These are phyloP conservation scores for Pleurotus sapidus DNA, from an alignment of 768 basidiomycete species.

Conservation along the genomic window DNA sequence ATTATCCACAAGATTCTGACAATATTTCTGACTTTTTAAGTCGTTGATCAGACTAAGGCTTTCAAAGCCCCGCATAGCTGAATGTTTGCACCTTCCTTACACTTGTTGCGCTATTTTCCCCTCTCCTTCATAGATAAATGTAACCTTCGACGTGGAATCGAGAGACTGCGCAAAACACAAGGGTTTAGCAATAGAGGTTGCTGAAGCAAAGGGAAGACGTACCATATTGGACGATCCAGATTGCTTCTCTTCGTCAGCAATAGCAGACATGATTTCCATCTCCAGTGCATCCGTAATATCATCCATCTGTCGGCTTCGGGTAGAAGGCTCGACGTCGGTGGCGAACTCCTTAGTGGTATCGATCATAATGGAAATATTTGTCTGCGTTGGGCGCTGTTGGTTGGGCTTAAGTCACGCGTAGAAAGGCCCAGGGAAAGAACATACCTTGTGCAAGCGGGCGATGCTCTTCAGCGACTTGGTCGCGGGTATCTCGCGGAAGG, in stretches of 20 bases:
- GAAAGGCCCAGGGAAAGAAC: neutral
- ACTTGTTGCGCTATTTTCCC: too few relatives aligned
- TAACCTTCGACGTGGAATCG: too few relatives aligned
- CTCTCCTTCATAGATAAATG: too few relatives aligned
- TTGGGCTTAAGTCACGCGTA: neutral
- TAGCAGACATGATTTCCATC: neutral
- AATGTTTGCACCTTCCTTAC: too few relatives aligned
- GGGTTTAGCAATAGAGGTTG: too few relatives aligned
- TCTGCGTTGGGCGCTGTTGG: slow-evolving; percentile 28
- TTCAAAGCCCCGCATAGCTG: too few relatives aligned
- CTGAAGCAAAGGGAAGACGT: neutral
- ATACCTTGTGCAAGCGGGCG: neutral
- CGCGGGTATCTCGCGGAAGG: slow-evolving; percentile 8
- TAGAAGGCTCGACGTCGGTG: slow-evolving; percentile 24
- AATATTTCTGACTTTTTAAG: too few relatives aligned
- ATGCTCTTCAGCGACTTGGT: neutral
- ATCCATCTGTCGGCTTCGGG: neutral
- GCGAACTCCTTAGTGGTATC: slow-evolving; percentile 50
- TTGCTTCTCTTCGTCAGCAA: neutral
- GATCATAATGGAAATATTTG: slow-evolving; percentile 52
- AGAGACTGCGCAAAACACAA: too few relatives aligned
- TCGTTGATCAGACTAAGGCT: too few relatives aligned
- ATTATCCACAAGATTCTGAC: too few relatives aligned
- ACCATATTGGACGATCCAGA: neutral
- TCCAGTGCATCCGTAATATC: neutral